A percentile compares a stretch with the other conserved stretches of the same genome.
Evolutionary conservation across 208 protist genomes (phyloP).

Genomic region (Kentomonas sorsogonicus): DNA sequence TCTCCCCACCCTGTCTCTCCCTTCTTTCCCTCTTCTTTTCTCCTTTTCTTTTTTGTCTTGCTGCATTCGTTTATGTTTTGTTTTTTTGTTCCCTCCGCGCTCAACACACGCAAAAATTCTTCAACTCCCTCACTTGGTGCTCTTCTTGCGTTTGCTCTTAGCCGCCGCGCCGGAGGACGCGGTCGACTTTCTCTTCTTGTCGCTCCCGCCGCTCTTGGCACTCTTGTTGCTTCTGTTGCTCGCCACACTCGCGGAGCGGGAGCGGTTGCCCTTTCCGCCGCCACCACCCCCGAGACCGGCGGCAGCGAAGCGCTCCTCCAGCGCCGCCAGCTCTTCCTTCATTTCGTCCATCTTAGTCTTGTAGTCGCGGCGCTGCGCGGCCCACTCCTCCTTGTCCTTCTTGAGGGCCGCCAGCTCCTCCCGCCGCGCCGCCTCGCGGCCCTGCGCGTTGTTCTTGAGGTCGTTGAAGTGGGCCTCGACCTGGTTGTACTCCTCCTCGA

Average conservation of each 20-base stretch:
- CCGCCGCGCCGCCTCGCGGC: conserved; percentile 46
- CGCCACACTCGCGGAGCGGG: conserved; percentile 6
- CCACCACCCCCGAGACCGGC: neutral
- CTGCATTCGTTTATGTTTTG: conserved; percentile 1
- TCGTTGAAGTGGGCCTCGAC: conserved; percentile 49
- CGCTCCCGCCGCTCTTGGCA: neutral
- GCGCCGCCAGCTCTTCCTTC: conserved; percentile 29
- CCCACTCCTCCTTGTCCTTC: conserved; percentile 55
- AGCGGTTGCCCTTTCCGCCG: conserved; percentile 4
- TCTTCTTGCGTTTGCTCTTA: neutral
- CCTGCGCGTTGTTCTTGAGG: conserved; percentile 42
- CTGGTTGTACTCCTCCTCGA: conserved; percentile 44
- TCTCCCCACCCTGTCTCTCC: too few relatives aligned
- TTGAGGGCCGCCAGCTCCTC: conserved; percentile 36
- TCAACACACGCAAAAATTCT: conserved; percentile 12
- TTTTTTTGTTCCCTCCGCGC: too few relatives aligned
- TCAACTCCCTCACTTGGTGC: neutral
- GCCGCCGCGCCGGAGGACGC: too few relatives aligned
- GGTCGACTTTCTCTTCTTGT: neutral
- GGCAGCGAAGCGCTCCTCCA: conserved; percentile 26
- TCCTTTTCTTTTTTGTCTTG: conserved; percentile 3
- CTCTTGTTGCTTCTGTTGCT: conserved; percentile 23
- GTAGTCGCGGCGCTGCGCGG: conserved; percentile 59
- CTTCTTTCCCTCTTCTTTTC: conserved; percentile 3
- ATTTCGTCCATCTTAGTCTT: conserved; percentile 29